These are phyloP conservation scores for Scedosporium dehoogii DNA, from an alignment of 2,329 filamentous ascomycete genomes.

Conservation along the genomic window DNA sequence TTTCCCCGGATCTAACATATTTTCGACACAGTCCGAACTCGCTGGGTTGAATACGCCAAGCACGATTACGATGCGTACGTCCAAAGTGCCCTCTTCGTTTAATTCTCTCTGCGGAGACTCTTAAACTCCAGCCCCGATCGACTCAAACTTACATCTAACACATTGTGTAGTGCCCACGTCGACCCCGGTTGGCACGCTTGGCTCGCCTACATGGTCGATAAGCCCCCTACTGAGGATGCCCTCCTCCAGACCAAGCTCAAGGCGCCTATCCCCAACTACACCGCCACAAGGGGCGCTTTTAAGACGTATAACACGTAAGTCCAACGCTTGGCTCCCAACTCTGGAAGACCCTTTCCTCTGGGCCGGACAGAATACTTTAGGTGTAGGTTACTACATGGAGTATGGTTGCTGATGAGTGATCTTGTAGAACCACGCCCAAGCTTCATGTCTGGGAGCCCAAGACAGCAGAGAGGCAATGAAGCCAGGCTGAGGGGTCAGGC, in stretches of 20 bases:
- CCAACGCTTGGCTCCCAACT: too few species aligned
- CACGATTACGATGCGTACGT: slow-evolving; percentile 61
- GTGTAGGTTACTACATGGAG: not conserved
- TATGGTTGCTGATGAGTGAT: not conserved
- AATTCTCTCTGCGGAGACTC: not conserved
- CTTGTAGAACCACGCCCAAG: slow-evolving; percentile 41
- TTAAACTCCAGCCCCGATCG: not conserved
- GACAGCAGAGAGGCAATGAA: slow-evolving; percentile 15
- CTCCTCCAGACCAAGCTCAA: slow-evolving; percentile 58
- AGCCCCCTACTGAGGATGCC: slow-evolving; percentile 68
- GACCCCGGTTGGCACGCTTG: slow-evolving; percentile 98
- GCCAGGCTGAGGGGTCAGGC: not conserved
- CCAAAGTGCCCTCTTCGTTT: not conserved
- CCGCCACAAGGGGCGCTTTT: slow-evolving; percentile 67
- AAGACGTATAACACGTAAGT: slow-evolving; percentile 94
- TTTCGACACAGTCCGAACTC: slow-evolving; percentile 67
- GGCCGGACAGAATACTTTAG: too few species aligned
- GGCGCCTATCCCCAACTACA: slow-evolving; percentile 61
- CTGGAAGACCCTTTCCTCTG: too few species aligned
- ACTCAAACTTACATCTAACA: too few species aligned
- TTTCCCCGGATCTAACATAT: not conserved
- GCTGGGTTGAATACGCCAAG: slow-evolving; percentile 96
- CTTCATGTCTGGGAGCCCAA: slow-evolving; percentile 41
- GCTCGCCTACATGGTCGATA: slow-evolving; percentile 90
- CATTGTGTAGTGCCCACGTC: slow-evolving; percentile 49